Conservation (phyloP, 768 basidiomycete genomes). For the Russula olivacea region DNA sequence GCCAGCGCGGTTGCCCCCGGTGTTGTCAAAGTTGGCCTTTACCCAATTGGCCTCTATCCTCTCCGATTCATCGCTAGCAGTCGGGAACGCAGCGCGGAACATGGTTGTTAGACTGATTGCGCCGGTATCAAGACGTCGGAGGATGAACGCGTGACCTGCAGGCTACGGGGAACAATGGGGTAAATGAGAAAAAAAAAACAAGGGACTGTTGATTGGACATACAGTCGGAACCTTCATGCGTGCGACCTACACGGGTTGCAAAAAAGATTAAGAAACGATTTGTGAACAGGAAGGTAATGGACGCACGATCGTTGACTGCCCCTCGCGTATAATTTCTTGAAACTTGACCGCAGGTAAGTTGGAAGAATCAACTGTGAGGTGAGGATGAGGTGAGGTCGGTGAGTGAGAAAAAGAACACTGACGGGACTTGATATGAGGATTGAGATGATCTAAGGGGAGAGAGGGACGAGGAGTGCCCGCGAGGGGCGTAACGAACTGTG, state of each 20-base stretch:
- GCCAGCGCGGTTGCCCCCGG: slow-evolving; percentile 58
- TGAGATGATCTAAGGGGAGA: slow-evolving; percentile 26
- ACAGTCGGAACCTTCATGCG: slow-evolving; percentile 84
- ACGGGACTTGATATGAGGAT: slow-evolving; percentile 30
- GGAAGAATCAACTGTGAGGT: slow-evolving; percentile 34
- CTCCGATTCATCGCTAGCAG: slow-evolving; percentile 69
- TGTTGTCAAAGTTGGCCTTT: slow-evolving; percentile 66
- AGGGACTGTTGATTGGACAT: slow-evolving; percentile 8
- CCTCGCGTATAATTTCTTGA: slow-evolving; percentile 84
- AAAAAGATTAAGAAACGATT: slow-evolving; percentile 6
- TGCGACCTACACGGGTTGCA: slow-evolving; percentile 54
- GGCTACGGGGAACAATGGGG: slow-evolving; percentile 41
- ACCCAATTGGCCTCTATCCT: slow-evolving; percentile 79
- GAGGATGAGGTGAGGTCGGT: slow-evolving; percentile 5
- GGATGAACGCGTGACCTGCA: slow-evolving; percentile 84
- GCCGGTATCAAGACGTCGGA: slow-evolving; percentile 88
- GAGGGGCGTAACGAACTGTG: slow-evolving; percentile 19
- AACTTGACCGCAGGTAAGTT: slow-evolving; percentile 78
- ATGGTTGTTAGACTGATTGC: slow-evolving; percentile 92
- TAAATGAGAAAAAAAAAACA: slow-evolving; percentile 21
- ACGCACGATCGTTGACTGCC: slow-evolving; percentile 76
- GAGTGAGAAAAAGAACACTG: slow-evolving; percentile 25
- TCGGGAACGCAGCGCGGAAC: slow-evolving; percentile 93
- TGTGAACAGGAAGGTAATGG: slow-evolving; percentile 6
- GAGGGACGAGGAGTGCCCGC: slow-evolving; percentile 22